Conservation (phyloP, 2,329 filamentous ascomycete genomes). For the Ceratocystis colombiana region DNA sequence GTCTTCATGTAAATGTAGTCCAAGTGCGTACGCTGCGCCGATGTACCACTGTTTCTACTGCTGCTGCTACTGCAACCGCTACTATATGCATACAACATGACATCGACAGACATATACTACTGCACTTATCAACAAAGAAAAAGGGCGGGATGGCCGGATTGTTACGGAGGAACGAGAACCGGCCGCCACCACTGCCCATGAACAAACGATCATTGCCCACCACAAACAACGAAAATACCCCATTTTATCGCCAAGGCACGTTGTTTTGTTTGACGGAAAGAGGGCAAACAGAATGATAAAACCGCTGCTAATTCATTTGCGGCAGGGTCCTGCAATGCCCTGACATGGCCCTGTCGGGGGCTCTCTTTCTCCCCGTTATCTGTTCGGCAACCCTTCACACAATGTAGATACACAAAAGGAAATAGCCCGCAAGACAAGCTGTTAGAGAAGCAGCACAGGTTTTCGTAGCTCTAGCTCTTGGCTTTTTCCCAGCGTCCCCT, state of each 20-base stretch:
- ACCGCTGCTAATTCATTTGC: not conserved
- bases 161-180: not conserved
- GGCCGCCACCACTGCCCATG: not conserved
- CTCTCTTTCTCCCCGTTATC: too few species aligned
- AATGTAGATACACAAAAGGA: not conserved
- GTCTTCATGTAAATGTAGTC: too few species aligned
- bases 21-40: too few species aligned
- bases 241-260: not conserved
- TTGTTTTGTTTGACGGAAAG: too few species aligned
- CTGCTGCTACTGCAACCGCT: not conserved
- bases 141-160: not conserved
- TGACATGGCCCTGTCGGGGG: not conserved
- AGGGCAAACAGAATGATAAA: not conserved
- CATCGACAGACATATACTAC: too few species aligned
- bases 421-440: not conserved
- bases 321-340: not conserved
- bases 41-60: too few species aligned
- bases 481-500: slow-evolving; percentile 29
- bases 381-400: not conserved
- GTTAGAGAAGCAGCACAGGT: not conserved
- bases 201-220: not conserved
- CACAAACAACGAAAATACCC: not conserved
- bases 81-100: not conserved
- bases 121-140: not conserved
- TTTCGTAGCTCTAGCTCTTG: slow-evolving; percentile 18